Base-by-base conservation (phyloP, 805 yeast species). In the Kodamaea hsintzibuensis region DNA sequence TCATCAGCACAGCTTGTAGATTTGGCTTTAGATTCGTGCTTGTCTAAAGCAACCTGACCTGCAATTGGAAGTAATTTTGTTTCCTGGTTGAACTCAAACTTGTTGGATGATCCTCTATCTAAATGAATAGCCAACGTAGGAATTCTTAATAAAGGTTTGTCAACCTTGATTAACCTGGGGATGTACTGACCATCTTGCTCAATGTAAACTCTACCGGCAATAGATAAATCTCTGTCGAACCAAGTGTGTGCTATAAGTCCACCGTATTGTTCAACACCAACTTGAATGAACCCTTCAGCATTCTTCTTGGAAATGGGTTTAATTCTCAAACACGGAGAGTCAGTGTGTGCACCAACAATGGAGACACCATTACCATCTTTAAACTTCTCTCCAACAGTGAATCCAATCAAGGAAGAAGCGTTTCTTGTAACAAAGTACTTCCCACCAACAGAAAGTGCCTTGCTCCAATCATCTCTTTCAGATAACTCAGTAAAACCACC, bases 211-310 rank as follows among this genome's bases (percentile, higher is more conserved):
- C 98, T 79, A 13, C 99, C 99, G 7, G 98, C 98, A 55, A 91
- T 75, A 39, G 93, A 81, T 61, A 95, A 79, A 68, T 93, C 98
- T 55, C 98, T 83, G 69, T 93, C 99, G 65, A 95, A 93, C 98
- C 98, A 93, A 4, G 97, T 83, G 67, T 90, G 97, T 84, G 98
- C 95, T 52, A 92, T 85, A 49, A 97, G 95, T 37, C 98, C 98
- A 53, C 99, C 98, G 65, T 93, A 93, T 49, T 86, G 82, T 70
- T 95, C 98, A 8, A 95, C 96, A 39, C 97, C 98, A 16, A 95
- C 84, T 68, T 92, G 97, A 52, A 84, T 79, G 63, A 84, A 93
- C 1, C 96, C 96, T 62, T 89, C 92, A 14, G 78, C 73, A 9
- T 74, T 69, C 60, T 82, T 82, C 64, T 85, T 84, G 19, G 96